phyloP scores from a whole-genome alignment of 1,284 basidiomycete genomes.

The Trichosporon coremiiforme region DNA sequence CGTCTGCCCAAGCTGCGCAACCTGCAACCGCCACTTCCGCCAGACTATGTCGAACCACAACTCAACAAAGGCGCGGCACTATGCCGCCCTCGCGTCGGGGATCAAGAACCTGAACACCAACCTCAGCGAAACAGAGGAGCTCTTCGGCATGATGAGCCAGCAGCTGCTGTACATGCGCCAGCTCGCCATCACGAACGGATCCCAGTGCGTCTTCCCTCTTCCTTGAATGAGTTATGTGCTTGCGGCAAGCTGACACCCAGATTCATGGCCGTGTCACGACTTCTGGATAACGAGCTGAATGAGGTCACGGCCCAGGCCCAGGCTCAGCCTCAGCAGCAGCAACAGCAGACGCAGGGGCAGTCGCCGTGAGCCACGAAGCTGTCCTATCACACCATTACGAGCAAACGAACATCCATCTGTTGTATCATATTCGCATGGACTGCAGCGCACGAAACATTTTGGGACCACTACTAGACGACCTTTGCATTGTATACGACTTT shows the following conservation, averaged over 20 bases:
- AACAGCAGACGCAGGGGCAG: background rate
- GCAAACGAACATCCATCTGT: background rate
- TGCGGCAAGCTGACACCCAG: constrained; percentile 40
- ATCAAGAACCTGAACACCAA: constrained; percentile 46
- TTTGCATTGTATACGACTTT: constrained; percentile 7
- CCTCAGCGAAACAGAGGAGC: constrained; percentile 47
- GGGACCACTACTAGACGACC: background rate
- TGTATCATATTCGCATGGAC: constrained; percentile 1
- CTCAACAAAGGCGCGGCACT: constrained; percentile 51
- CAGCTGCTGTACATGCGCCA: constrained; percentile 48
- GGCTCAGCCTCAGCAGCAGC: background rate
- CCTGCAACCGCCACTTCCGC: background rate
- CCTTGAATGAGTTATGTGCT: too few species aligned
- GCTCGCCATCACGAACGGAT: constrained; percentile 48
- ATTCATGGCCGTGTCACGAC: constrained; percentile 55
- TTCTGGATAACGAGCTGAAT: constrained; percentile 51
- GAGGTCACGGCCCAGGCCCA: constrained; percentile 15
- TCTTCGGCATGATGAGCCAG: constrained; percentile 44
- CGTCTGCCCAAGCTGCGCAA: background rate
- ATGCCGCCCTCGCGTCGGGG: constrained; percentile 49
- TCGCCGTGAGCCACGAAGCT: background rate
- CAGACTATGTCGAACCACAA: constrained; percentile 37
- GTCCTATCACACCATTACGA: background rate
- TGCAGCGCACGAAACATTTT: background rate
- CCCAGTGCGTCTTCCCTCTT: constrained; percentile 50